Base-by-base conservation (phyloP, 2,329 filamentous ascomycete species). In the Cladobotryum mycophilum region DNA sequence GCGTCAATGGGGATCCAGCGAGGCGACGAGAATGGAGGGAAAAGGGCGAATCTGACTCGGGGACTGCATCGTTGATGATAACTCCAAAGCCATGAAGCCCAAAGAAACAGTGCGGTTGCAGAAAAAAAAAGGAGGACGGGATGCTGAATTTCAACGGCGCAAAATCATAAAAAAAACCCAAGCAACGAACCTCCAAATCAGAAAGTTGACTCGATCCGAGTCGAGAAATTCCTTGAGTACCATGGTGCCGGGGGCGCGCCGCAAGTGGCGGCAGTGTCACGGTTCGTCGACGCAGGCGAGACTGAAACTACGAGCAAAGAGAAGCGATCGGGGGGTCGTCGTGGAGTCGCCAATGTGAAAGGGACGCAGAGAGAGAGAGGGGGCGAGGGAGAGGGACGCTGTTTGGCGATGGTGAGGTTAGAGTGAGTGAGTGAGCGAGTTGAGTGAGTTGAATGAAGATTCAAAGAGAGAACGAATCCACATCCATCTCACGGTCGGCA, bases 141-240 rank as follows among this genome's bases (percentile, higher is more conserved):
- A 52, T 48, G 55, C 53, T 48, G 56, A 48, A 54, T 56, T 49
- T 48, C 47, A 55, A 54, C 53, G 56, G 57, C 56, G 57, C 43
- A 41, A 41, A 35, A 43, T 15, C 13, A 25, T 14, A 35, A 35
- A n/a, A 37, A 46, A 9, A 37, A 17, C 17, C 4, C 18, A 20
- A 53, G 45, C 25, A 62, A 78, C 81, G 69, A 75, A 85, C 82
- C 80, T 83, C 82, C 82, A 85, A 66, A 85, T 76, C 67, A 85
- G 76, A 75, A 81, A 85, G 74, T 85, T 85, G 76, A 85, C 73
- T 74, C 79, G 76, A 68, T 85, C 76, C 58, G 80, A 83, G 75
- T 83, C 78, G 62, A 85, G 74, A 64, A 75, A 75, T 71, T 82
- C 79, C 72, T 81, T 82, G 63, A 61, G 59, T 59, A 69, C 67